Percentiles rank a stretch among this genome's conserved stretches.
These are phyloP conservation scores for Drosera capensis DNA, from an alignment of 148 eudicot genomes.

Conservation along the genomic window DNA sequence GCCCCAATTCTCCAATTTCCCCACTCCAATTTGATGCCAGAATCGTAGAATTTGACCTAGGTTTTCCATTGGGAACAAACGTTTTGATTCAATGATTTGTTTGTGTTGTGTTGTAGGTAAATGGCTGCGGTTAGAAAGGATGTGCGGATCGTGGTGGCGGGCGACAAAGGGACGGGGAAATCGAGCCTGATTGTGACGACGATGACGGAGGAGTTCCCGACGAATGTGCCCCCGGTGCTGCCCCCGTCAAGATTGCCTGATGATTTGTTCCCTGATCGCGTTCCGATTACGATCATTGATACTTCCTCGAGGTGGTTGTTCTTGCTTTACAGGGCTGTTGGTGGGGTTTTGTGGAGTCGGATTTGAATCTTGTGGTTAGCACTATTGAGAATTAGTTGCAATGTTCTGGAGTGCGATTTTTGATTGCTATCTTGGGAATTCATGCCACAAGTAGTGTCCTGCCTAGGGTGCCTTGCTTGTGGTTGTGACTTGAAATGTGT, in stretches of 20 bases:
- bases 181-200: slow-evolving; percentile 78
- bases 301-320: slow-evolving; percentile 54
- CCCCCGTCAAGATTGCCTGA: slow-evolving; percentile 79
- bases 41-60: too few species aligned
- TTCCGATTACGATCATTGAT: slow-evolving; percentile 65
- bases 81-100: too few species aligned
- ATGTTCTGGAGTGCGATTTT: too few species aligned
- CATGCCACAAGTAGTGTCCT: too few species aligned
- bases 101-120: background rate
- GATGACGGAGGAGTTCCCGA: slow-evolving; percentile 53
- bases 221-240: slow-evolving; percentile 46
- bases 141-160: slow-evolving; percentile 79
- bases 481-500: background rate
- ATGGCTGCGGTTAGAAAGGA: slow-evolving; percentile 22
- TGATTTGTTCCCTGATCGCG: slow-evolving; percentile 72
- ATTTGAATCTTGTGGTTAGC: too few species aligned
- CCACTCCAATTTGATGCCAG: too few species aligned
- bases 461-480: background rate
- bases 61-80: too few species aligned
- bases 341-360: too few species aligned
- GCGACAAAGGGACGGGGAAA: slow-evolving; percentile 73
- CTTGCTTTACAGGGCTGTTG: too few species aligned
- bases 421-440: too few species aligned
- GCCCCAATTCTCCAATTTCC: too few species aligned
- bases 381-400: too few species aligned